Percentiles rank a stretch among this genome's conserved stretches.
These are phyloP conservation scores for Trichoderma sp. DNA, from an alignment of 2,329 filamentous ascomycete genomes.

Conservation along the genomic window DNA sequence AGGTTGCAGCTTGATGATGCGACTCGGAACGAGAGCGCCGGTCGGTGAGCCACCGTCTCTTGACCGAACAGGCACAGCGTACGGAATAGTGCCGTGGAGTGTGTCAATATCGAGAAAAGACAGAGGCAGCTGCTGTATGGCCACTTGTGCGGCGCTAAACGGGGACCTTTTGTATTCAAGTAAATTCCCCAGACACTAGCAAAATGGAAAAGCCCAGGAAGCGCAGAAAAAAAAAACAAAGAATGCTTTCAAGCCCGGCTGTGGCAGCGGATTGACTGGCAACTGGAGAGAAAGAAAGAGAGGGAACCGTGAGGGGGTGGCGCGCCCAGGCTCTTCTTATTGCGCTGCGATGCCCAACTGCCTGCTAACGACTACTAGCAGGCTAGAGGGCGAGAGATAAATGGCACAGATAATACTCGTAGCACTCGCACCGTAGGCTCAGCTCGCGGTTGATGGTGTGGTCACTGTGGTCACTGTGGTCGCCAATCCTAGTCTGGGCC, in stretches of 20 bases:
- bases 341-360: slow-evolving; percentile 9
- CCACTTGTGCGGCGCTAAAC: slow-evolving; percentile 3
- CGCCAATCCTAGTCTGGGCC: slow-evolving; percentile 7
- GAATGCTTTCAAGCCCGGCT: background rate
- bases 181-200: background rate
- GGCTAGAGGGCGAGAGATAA: slow-evolving; percentile 9
- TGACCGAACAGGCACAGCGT: slow-evolving; percentile 9
- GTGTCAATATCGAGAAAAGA: background rate
- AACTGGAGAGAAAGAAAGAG: slow-evolving; percentile 1
- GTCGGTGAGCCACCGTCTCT: slow-evolving; percentile 19
- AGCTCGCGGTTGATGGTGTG: slow-evolving; percentile 18
- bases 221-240: background rate
- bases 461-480: slow-evolving; percentile 13
- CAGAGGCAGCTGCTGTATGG: background rate
- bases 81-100: background rate
- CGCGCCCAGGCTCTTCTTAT: slow-evolving; percentile 23
- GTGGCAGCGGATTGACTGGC: background rate
- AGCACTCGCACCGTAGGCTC: slow-evolving; percentile 4
- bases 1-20: slow-evolving; percentile 23
- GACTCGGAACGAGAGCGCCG: slow-evolving; percentile 4
- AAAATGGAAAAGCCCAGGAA: background rate
- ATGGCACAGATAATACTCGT: background rate
- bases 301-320: slow-evolving; percentile 19
- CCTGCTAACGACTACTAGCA: background rate
- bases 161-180: background rate